Evolutionary conservation across 345 rosid species (phyloP).

Genomic region (Citrus glauca): DNA sequence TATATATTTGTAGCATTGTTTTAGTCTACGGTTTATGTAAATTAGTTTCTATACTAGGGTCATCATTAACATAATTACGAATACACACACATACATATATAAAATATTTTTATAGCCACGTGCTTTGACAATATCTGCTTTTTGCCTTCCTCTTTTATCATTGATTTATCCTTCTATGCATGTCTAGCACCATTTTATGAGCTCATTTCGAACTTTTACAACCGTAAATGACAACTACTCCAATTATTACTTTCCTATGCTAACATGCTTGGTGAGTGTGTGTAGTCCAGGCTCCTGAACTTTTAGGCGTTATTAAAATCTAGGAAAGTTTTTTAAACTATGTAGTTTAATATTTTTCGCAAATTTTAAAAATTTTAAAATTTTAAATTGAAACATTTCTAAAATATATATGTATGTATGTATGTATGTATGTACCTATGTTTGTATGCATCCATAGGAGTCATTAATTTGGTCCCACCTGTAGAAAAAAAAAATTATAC

Average conservation of each 20-base stretch:
- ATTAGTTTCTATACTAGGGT: too few relatives aligned
- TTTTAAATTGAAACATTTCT: too few relatives aligned
- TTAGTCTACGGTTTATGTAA: too few relatives aligned
- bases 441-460: neutral
- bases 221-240: neutral
- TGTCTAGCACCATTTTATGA: neutral
- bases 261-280: neutral
- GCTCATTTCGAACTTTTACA: neutral
- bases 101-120: neutral
- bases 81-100: too few relatives aligned
- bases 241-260: neutral
- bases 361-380: too few relatives aligned
- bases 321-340: too few relatives aligned
- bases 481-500: neutral
- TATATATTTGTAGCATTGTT: too few relatives aligned
- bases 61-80: neutral
- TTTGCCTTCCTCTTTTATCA: neutral
- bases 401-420: too few relatives aligned
- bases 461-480: neutral
- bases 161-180: neutral
- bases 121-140: neutral
- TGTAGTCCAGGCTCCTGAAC: too few relatives aligned
- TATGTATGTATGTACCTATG: neutral
- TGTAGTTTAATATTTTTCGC: too few relatives aligned
- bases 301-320: too few relatives aligned